Percentiles rank a stretch among this genome's conserved stretches.
Evolutionary conservation across 257 asterid species (phyloP).

Genomic region (Datura wrightii): DNA sequence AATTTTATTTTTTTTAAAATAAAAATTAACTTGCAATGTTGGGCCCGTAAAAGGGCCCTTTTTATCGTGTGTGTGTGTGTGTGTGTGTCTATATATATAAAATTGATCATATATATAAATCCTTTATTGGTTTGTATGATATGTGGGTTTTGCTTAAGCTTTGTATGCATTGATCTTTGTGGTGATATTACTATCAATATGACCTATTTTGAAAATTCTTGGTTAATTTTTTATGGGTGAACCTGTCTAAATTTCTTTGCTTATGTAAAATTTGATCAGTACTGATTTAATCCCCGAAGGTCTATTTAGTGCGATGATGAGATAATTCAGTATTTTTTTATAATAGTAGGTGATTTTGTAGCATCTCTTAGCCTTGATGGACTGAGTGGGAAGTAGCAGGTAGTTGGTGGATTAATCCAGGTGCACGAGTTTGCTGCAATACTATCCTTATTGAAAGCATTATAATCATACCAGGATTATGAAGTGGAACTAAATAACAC

Average conservation of each 20-base stretch:
- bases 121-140: background rate
- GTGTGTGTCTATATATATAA: too few species aligned
- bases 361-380: background rate
- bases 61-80: too few species aligned
- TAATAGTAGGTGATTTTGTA: background rate
- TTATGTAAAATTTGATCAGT: background rate
- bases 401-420: background rate
- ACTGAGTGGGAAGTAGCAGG: background rate
- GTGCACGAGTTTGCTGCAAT: background rate
- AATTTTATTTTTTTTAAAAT: too few species aligned
- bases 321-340: background rate
- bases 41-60: too few species aligned
- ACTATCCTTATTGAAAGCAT: background rate
- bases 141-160: conserved; percentile 5
- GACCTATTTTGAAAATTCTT: background rate
- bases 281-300: background rate
- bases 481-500: background rate
- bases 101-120: too few species aligned
- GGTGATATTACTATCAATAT: background rate
- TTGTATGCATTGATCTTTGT: background rate
- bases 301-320: background rate
- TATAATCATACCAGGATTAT: background rate
- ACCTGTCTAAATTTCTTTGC: background rate
- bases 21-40: too few species aligned
- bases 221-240: background rate